These are phyloP conservation scores for Auriscalpium vulgare DNA, from an alignment of 768 basidiomycete genomes.

Conservation along the genomic window DNA sequence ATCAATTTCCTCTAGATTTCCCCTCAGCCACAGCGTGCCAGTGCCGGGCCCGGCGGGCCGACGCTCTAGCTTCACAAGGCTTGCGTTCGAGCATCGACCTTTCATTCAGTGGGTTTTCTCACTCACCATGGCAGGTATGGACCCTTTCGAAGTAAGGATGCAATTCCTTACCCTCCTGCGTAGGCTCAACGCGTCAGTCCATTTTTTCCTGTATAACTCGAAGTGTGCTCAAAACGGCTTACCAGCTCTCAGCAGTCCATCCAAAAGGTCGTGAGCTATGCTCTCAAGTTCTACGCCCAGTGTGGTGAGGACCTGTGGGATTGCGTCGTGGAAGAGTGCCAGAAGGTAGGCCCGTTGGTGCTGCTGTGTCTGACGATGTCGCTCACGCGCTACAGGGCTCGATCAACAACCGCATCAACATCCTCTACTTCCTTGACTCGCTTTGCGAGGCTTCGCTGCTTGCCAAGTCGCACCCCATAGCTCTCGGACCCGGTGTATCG, in stretches of 20 bases:
- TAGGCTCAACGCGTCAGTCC: slow-evolving; percentile 57
- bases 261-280: slow-evolving; percentile 78
- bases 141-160: slow-evolving; percentile 68
- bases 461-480: slow-evolving; percentile 48
- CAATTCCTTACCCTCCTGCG: slow-evolving; percentile 58
- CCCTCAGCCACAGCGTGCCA: no score
- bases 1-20: no score
- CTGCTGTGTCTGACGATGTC: background rate
- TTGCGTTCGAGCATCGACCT: no score
- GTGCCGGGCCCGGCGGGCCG: no score
- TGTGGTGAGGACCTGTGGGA: slow-evolving; percentile 95
- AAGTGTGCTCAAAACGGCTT: slow-evolving; percentile 19
- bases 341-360: slow-evolving; percentile 46
- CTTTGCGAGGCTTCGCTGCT: slow-evolving; percentile 74
- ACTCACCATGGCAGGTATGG: slow-evolving; percentile 28
- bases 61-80: no score
- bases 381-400: slow-evolving; percentile 37
- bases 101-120: no score
- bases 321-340: slow-evolving; percentile 83
- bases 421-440: slow-evolving; percentile 85
- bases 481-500: slow-evolving; percentile 29
- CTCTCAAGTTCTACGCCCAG: slow-evolving; percentile 73
- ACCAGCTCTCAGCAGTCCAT: slow-evolving; percentile 79
- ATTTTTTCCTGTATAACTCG: background rate
- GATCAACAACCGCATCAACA: slow-evolving; percentile 88